Base-by-base conservation (phyloP, 1,139 yeast species). In the Candida anutae region DNA sequence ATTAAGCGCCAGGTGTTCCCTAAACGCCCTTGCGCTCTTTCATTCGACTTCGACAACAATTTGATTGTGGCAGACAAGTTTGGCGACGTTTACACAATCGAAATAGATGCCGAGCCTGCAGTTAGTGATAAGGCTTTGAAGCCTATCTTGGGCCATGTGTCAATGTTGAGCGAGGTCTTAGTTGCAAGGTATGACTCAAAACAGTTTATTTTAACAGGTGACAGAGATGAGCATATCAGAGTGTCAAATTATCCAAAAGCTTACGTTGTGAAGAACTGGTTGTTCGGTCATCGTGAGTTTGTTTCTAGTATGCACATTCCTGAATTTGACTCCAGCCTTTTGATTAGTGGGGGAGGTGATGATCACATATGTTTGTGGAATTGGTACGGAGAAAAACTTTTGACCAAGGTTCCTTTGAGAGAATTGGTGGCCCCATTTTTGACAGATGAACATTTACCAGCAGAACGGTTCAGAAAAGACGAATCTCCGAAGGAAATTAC, bases 141-240 rank as follows among this genome's bases (percentile, higher is more conserved):
- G 23, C 96, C 97, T 2, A 67, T 88, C 6, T 62, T 88, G 34
- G 99, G 99, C 3, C 99, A 93, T 54, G 97, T 93, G 4, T 88
- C 97, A 4, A 85, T 93, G 95, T 69, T 93, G 38, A 83, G 94
- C 15, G 87, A 78, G 40, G 68, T 85, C 6, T 37, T 55, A 21
- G 61, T 73, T 12, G 55, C 74, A 13, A 61, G 62, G 3, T 53
- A 58, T 22, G 48, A 62, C 26, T 69, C 62, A 14, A 62, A 69
- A 32, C 68, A 72, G 38, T 82, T 58, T 37, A 53, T 88, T 14
- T 64, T 90, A 34, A 79, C 94, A 2, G 78, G 90, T 22, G 99
- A 93, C 53, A 72, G 98, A 55, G 99, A 93, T 53, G 99, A 93
- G 53, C 99, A 93, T 50, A 82, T 93, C 37, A 70, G 94, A 45